phyloP scores from a whole-genome alignment of 768 basidiomycete genomes.

The Naganishia vaughanmartiniae region DNA sequence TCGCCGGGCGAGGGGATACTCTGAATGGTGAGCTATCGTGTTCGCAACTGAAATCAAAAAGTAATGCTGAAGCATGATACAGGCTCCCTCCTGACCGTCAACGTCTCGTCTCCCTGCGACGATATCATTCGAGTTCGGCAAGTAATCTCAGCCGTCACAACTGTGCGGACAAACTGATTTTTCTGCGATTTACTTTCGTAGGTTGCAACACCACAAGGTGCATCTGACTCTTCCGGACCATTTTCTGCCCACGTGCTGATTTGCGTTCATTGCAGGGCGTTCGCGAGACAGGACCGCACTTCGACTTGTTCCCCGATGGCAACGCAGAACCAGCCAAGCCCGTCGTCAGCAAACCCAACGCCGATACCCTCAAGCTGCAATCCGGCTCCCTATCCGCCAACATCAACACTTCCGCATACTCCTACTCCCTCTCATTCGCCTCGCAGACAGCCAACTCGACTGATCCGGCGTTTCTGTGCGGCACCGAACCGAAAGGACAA shows the following conservation, averaged over 20 bases:
- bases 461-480: conserved; percentile 33
- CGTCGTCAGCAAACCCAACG: conserved; percentile 54
- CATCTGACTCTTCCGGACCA: conserved; percentile 36
- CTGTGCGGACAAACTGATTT: background rate
- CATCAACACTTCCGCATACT: conserved; percentile 58
- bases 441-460: conserved; percentile 23
- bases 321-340: conserved; percentile 57
- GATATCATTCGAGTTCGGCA: conserved; percentile 48
- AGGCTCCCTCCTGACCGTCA: conserved; percentile 57
- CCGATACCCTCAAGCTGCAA: conserved; percentile 51
- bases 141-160: background rate
- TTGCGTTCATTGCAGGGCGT: conserved; percentile 45
- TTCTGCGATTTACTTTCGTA: background rate
- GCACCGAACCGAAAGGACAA: conserved; percentile 38
- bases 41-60: background rate
- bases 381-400: conserved; percentile 60
- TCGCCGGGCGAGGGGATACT: conserved; percentile 46
- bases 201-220: conserved; percentile 44
- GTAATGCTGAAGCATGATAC: background rate
- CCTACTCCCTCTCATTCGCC: conserved; percentile 61
- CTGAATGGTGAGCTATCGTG: conserved; percentile 50
- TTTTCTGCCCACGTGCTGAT: conserved; percentile 61
- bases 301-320: conserved; percentile 65
- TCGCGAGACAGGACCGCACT: conserved; percentile 56
- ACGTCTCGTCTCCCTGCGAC: conserved; percentile 44